Conservation (phyloP, 371 early-diverging fungal species). For the Smittium mucronatum region DNA sequence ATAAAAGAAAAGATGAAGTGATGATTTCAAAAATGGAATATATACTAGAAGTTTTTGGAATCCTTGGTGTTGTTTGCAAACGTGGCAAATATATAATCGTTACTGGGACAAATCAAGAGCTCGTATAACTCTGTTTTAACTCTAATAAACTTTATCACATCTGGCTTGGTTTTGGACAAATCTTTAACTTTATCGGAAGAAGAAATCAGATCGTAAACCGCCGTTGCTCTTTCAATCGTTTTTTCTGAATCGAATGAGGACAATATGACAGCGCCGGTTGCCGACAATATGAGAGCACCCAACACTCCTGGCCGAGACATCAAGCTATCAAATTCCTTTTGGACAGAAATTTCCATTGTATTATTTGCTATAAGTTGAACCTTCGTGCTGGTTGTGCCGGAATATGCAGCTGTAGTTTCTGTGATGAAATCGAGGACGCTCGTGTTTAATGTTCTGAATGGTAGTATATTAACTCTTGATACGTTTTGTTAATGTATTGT, state of each 20-base stretch:
- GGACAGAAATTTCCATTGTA: background rate
- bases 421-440: too few species aligned
- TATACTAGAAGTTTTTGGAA: too few species aligned
- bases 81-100: background rate
- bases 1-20: too few species aligned
- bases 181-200: background rate
- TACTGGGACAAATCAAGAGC: slow-evolving; percentile 5
- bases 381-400: too few species aligned
- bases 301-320: slow-evolving; percentile 2
- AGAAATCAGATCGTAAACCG: background rate
- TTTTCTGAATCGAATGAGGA: background rate
- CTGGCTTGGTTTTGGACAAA: background rate
- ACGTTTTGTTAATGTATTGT: too few species aligned
- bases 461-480: too few species aligned
- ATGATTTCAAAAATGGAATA: too few species aligned
- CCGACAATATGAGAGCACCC: slow-evolving; percentile 4
- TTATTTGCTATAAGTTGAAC: too few species aligned
- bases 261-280: background rate
- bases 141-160: slow-evolving; percentile 3
- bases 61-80: too few species aligned
- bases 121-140: slow-evolving; percentile 7
- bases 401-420: too few species aligned
- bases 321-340: background rate
- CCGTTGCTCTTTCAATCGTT: background rate
- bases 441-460: too few species aligned